phyloP scores from a whole-genome alignment of 805 yeast species.

The Barnettozyma populi region DNA sequence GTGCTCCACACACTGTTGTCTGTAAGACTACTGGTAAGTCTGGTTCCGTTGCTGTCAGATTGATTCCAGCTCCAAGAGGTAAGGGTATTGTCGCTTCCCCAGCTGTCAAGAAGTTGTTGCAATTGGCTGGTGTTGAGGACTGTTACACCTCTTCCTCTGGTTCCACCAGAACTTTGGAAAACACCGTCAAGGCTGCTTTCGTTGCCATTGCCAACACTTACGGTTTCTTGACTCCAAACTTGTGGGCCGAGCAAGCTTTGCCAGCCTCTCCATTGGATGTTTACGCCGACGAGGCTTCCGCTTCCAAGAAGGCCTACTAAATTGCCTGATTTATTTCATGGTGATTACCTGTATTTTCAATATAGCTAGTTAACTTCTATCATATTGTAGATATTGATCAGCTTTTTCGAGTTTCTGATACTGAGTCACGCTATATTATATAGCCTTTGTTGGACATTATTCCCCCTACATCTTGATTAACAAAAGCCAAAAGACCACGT shows the following conservation, averaged over 20 bases:
- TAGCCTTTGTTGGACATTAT: too few species aligned
- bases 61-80: slow-evolving; percentile 99
- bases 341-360: neutral
- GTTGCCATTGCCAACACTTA: slow-evolving; percentile 99
- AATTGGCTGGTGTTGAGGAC: slow-evolving; percentile 99
- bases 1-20: slow-evolving; percentile 98
- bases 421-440: too few species aligned
- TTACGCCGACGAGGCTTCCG: slow-evolving; percentile 80
- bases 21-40: slow-evolving; percentile 99
- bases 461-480: neutral
- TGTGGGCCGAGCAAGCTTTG: slow-evolving; percentile 86
- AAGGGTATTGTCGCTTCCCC: slow-evolving; percentile 99
- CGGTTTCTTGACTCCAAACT: slow-evolving; percentile 99
- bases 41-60: slow-evolving; percentile 98
- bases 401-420: too few species aligned
- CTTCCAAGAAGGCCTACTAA: slow-evolving; percentile 72
- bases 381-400: neutral
- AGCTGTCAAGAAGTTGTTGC: slow-evolving; percentile 97
- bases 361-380: slow-evolving; percentile 1
- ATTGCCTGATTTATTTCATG: slow-evolving; percentile 22
- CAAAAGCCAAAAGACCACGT: neutral
- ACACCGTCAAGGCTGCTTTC: slow-evolving; percentile 99
- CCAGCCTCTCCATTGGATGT: slow-evolving; percentile 92
- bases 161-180: slow-evolving; percentile 99
- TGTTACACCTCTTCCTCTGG: slow-evolving; percentile 98